Evolutionary conservation across 371 early-diverging fungal species (phyloP).

Genomic region (Sanchytrium tribonematis): DNA sequence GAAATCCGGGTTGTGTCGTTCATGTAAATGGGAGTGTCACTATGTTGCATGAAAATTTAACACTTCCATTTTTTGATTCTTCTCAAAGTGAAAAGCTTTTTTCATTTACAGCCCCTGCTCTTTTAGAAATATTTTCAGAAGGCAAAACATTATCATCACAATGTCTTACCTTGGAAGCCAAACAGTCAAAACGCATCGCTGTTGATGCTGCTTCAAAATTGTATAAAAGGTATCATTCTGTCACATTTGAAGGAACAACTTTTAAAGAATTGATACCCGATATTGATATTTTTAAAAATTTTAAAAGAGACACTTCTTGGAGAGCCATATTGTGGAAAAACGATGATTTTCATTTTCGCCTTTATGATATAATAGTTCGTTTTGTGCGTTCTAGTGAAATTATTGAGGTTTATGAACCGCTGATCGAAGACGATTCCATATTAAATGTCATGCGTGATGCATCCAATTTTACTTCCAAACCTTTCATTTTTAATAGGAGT

Average conservation of each 20-base stretch:
- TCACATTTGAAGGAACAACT: not conserved
- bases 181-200: not conserved
- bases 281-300: not conserved
- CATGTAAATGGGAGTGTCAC: not conserved
- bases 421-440: not conserved
- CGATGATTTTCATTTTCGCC: not conserved
- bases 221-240: not conserved
- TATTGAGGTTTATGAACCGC: not conserved
- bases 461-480: no score
- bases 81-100: not conserved
- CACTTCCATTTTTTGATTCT: not conserved
- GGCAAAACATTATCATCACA: not conserved
- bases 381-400: not conserved
- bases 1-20: not conserved
- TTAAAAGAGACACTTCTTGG: not conserved
- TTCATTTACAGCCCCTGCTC: not conserved
- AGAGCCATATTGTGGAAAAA: not conserved
- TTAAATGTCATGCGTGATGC: no score
- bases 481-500: not conserved
- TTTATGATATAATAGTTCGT: not conserved
- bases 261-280: not conserved
- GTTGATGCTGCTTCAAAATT: not conserved
- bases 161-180: not conserved
- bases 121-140: not conserved
- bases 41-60: not conserved